Evolutionary conservation across 129 eudicot genomes (phyloP).

Genomic region (Flaveria linearis): DNA sequence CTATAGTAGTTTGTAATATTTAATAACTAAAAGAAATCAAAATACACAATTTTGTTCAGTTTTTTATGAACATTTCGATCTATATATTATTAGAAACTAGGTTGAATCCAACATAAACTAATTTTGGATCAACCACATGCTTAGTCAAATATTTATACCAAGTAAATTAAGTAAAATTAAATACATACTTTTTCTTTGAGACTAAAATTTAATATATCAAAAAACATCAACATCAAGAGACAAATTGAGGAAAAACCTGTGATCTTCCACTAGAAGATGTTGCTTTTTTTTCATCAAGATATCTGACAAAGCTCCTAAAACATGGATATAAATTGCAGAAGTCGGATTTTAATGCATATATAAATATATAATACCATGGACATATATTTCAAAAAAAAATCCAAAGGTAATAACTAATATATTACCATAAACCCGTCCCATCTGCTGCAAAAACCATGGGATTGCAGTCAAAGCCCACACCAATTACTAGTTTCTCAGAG

Average conservation of each 20-base stretch:
- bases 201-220: neutral
- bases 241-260: slow-evolving; percentile 55
- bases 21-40: neutral
- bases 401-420: slow-evolving; percentile 22
- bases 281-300: slow-evolving; percentile 73
- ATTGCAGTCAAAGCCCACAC: slow-evolving; percentile 96
- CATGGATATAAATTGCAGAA: slow-evolving; percentile 14
- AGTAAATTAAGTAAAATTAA: slow-evolving; percentile 8
- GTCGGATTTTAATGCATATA: slow-evolving; percentile 19
- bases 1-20: neutral
- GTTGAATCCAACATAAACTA: neutral
- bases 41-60: neutral
- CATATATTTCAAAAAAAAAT: neutral
- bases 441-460: slow-evolving; percentile 94
- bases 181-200: slow-evolving; percentile 10
- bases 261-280: slow-evolving; percentile 74
- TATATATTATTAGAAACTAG: neutral
- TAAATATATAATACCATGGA: slow-evolving; percentile 3
- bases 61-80: neutral
- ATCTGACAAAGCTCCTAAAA: slow-evolving; percentile 84
- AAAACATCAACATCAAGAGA: slow-evolving; percentile 21
- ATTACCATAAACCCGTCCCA: slow-evolving; percentile 80
- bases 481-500: slow-evolving; percentile 86
- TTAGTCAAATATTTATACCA: slow-evolving; percentile 7
- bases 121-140: neutral